A percentile compares a stretch with the other conserved stretches of the same genome.
These are phyloP conservation scores for Elsinoe australis DNA, from an alignment of 2,329 filamentous ascomycete species.

Conservation along the genomic window DNA sequence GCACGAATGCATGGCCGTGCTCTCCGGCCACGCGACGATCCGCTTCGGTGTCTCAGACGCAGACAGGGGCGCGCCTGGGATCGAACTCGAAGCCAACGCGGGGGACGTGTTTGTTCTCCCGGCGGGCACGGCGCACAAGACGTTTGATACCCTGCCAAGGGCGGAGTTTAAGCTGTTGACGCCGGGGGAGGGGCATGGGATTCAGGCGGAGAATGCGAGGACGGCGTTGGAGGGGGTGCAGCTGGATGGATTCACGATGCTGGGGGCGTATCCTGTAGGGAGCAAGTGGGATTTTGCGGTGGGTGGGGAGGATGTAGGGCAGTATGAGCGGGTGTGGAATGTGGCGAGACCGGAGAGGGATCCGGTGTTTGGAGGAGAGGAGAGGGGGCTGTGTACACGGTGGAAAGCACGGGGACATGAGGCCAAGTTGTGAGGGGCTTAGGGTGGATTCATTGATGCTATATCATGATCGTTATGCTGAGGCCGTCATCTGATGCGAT, in stretches of 20 bases:
- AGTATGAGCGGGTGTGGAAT: conserved; percentile 40
- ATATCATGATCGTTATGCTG: no score
- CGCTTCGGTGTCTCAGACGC: conserved; percentile 49
- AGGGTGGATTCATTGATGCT: no score
- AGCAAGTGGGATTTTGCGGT: conserved; percentile 46
- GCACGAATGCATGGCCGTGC: conserved; percentile 53
- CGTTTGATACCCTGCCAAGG: conserved; percentile 37
- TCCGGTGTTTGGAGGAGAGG: conserved; percentile 39
- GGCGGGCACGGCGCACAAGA: conserved; percentile 51
- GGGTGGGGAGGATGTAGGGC: conserved; percentile 38
- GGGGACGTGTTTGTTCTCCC: conserved; percentile 56
- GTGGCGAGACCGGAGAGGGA: conserved; percentile 41
- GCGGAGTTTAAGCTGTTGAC: conserved; percentile 37
- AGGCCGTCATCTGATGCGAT: no score
- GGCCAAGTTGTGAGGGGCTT: background rate
- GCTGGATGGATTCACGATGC: conserved; percentile 47
- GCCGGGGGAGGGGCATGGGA: conserved; percentile 37
- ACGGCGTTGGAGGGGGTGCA: conserved; percentile 32
- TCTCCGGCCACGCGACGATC: conserved; percentile 47
- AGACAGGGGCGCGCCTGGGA: conserved; percentile 37
- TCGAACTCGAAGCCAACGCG: conserved; percentile 41
- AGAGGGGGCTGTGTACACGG: conserved; percentile 33
- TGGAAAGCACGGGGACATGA: conserved; percentile 22
- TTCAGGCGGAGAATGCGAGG: conserved; percentile 30
- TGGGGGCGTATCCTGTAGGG: conserved; percentile 47